phyloP scores from a whole-genome alignment of 305 asterid genomes.

The Solanum hybrid region DNA sequence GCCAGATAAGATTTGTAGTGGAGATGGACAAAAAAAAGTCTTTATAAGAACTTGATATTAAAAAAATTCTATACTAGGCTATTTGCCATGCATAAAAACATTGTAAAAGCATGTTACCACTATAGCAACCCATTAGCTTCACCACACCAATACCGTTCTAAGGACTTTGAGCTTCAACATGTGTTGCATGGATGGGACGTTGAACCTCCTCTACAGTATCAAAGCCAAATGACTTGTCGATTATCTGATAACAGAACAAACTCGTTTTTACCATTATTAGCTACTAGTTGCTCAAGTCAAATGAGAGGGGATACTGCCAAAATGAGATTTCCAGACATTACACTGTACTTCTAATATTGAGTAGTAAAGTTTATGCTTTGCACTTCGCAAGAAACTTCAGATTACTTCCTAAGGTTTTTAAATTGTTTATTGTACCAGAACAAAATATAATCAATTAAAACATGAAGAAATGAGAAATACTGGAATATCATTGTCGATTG shows the following conservation, averaged over 20 bases:
- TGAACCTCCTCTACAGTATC: slow-evolving; percentile 49
- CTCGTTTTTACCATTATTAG: background rate
- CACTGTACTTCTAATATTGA: background rate
- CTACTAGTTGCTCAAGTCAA: background rate
- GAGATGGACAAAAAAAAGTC: background rate
- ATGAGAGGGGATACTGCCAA: background rate
- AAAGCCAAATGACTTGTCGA: slow-evolving; percentile 43
- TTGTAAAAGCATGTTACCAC: slow-evolving; percentile 20
- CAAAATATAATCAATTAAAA: background rate
- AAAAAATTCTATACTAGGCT: background rate
- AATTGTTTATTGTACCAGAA: background rate
- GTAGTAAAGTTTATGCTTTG: background rate
- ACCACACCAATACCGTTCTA: slow-evolving; percentile 40
- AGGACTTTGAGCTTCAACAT: slow-evolving; percentile 42
- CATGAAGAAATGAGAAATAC: slow-evolving; percentile 30
- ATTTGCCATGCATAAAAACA: background rate
- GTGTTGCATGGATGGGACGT: slow-evolving; percentile 36
- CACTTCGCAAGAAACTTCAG: background rate
- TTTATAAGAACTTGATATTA: background rate
- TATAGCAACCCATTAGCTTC: slow-evolving; percentile 40
- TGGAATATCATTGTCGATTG: slow-evolving; percentile 61
- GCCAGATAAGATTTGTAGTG: background rate
- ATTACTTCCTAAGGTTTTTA: background rate
- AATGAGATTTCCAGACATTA: background rate
- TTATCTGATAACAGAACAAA: slow-evolving; percentile 22